Evolutionary conservation across 352 stramenopile species (phyloP).

Genomic region (Aphanomyces astaci): DNA sequence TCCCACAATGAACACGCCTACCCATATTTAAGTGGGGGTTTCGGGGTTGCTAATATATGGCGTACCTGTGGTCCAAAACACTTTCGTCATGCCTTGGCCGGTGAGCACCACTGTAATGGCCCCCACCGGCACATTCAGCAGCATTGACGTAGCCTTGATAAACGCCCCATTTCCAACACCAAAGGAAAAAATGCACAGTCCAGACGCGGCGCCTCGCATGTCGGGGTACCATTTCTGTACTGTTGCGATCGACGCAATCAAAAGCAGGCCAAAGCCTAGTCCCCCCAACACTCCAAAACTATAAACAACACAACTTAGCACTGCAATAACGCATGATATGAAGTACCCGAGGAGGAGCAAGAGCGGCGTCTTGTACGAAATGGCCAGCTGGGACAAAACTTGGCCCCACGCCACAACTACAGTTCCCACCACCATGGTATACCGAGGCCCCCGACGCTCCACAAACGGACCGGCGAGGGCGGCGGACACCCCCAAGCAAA

Average conservation of each 20-base stretch:
- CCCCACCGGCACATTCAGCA: background rate
- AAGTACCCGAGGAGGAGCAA: constrained; percentile 2
- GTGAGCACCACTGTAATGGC: background rate
- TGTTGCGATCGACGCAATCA: constrained; percentile 1
- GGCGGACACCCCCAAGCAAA: background rate
- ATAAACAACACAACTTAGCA: background rate
- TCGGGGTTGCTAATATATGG: background rate
- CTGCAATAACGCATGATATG: background rate
- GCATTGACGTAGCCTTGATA: background rate
- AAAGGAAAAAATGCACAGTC: background rate
- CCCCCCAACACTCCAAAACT: background rate
- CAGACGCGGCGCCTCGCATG: background rate
- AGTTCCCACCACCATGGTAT: background rate
- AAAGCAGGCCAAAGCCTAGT: background rate
- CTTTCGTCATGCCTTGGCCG: background rate
- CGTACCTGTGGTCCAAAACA: background rate
- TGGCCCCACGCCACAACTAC: background rate
- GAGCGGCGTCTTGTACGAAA: background rate
- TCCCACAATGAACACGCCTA: background rate
- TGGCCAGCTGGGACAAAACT: constrained; percentile 1
- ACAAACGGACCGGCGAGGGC: constrained; percentile 1
- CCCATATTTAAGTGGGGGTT: background rate
- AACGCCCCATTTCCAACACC: background rate
- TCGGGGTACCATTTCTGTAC: constrained; percentile 15
- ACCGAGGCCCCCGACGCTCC: constrained; percentile 3